These are phyloP conservation scores for Cercospora sesami DNA, from an alignment of 2,329 filamentous ascomycete genomes.

Conservation along the genomic window DNA sequence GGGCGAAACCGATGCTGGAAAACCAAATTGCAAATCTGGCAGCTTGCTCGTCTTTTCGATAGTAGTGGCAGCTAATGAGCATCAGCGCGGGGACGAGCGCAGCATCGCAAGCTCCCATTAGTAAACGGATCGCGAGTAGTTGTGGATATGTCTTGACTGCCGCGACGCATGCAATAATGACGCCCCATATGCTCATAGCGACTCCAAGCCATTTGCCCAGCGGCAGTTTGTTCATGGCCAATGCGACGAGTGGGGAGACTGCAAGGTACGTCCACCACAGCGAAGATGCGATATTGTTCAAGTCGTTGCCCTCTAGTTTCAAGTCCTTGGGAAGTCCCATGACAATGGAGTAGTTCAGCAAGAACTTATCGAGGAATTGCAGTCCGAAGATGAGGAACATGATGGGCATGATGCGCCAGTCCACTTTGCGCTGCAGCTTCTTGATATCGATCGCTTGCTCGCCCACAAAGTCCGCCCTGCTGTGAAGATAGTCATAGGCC, in stretches of 20 bases:
- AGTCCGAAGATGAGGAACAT: constrained; percentile 20
- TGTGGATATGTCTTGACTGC: constrained; percentile 29
- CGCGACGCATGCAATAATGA: constrained; percentile 20
- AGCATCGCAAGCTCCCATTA: constrained; percentile 24
- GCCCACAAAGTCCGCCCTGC: constrained; percentile 14
- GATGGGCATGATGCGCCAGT: constrained; percentile 25
- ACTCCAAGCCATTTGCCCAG: constrained; percentile 35
- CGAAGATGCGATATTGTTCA: constrained; percentile 26
- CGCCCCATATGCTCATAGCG: constrained; percentile 20
- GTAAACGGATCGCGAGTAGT: constrained; percentile 21
- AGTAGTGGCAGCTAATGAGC: constrained; percentile 31
- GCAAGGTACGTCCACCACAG: constrained; percentile 25
- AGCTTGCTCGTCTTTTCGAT: constrained; percentile 56
- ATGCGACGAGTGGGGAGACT: constrained; percentile 17
- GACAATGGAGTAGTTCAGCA: constrained; percentile 65
- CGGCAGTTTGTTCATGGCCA: constrained; percentile 44
- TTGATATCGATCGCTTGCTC: constrained; percentile 18
- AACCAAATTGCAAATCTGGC: constrained; percentile 66
- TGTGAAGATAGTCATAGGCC: constrained; percentile 18
- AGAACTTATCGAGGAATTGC: constrained; percentile 51
- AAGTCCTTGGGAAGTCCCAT: constrained; percentile 52
- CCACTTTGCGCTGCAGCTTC: constrained; percentile 22
- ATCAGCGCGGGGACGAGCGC: constrained; percentile 20
- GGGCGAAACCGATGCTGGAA: constrained; percentile 59
- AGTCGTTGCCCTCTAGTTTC: constrained; percentile 23